A percentile compares a stretch with the other conserved stretches of the same genome.
These are phyloP conservation scores for Microcyclosporella mali DNA, from an alignment of 2,329 filamentous ascomycete species.

Conservation along the genomic window DNA sequence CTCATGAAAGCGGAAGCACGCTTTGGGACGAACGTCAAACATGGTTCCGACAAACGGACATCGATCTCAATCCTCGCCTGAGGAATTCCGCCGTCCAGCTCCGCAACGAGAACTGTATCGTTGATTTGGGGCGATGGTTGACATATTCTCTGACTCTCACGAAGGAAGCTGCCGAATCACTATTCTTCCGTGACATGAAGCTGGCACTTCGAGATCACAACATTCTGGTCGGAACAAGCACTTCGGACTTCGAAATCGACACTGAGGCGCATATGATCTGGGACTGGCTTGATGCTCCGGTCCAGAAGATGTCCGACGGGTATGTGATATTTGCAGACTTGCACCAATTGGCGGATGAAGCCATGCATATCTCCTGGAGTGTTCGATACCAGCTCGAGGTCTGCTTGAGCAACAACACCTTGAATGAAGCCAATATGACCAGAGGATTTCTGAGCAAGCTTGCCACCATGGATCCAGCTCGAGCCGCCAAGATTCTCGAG, in stretches of 20 bases:
- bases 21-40: conserved; percentile 51
- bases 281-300: conserved; percentile 8
- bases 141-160: conserved; percentile 50
- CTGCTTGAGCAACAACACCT: conserved; percentile 71
- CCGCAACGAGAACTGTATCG: conserved; percentile 45
- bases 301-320: background rate
- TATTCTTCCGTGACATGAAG: conserved; percentile 30
- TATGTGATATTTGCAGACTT: conserved; percentile 13
- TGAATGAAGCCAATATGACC: conserved; percentile 71
- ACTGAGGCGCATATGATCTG: conserved; percentile 1
- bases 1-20: conserved; percentile 36
- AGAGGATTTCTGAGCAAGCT: conserved; percentile 61
- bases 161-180: conserved; percentile 4
- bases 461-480: conserved; percentile 39
- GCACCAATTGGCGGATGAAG: conserved; percentile 14
- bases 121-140: conserved; percentile 60
- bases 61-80: conserved; percentile 37
- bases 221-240: conserved; percentile 42
- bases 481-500: conserved; percentile 63
- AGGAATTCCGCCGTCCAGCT: conserved; percentile 32
- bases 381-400: conserved; percentile 89
- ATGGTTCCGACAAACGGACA: conserved; percentile 60
- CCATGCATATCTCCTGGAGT: conserved; percentile 48
- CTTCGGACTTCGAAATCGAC: no score
- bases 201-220: conserved; percentile 66